Evolutionary conservation across 805 yeast genomes (phyloP).

Genomic region (Jamesozyma piceae): DNA sequence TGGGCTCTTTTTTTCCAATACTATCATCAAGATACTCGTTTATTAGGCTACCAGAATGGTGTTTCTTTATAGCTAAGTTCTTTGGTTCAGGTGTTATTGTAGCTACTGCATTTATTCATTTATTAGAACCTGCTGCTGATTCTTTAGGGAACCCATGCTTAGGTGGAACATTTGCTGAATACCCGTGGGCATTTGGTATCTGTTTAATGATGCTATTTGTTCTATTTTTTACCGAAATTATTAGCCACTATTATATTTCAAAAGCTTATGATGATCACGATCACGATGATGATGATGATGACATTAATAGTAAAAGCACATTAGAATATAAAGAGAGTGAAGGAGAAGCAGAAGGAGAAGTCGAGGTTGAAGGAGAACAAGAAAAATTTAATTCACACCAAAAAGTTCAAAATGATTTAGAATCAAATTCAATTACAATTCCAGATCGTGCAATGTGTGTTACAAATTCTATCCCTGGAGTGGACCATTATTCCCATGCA

Average conservation of each 20-base stretch:
- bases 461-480: conserved; percentile 4
- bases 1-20: conserved; percentile 57
- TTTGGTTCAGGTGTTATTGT: conserved; percentile 73
- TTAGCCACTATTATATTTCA: conserved; percentile 37
- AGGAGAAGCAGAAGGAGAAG: neutral
- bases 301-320: conserved; percentile 2
- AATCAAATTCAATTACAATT: neutral
- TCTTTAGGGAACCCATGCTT: conserved; percentile 41
- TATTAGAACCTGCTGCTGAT: conserved; percentile 43
- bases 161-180: conserved; percentile 46
- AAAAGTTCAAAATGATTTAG: neutral
- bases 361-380: neutral
- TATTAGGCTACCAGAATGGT: conserved; percentile 49
- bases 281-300: conserved; percentile 12
- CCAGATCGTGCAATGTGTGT: neutral
- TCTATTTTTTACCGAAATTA: conserved; percentile 41
- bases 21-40: conserved; percentile 50
- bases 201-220: conserved; percentile 38
- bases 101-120: conserved; percentile 67
- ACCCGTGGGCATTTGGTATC: conserved; percentile 52
- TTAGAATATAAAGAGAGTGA: neutral
- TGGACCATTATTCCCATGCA: conserved; percentile 8
- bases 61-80: conserved; percentile 56
- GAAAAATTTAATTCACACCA: neutral
- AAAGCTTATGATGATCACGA: conserved; percentile 15